Evolutionary conservation across 2,329 filamentous ascomycete genomes (phyloP).

Genomic region (Penicillium sp.): DNA sequence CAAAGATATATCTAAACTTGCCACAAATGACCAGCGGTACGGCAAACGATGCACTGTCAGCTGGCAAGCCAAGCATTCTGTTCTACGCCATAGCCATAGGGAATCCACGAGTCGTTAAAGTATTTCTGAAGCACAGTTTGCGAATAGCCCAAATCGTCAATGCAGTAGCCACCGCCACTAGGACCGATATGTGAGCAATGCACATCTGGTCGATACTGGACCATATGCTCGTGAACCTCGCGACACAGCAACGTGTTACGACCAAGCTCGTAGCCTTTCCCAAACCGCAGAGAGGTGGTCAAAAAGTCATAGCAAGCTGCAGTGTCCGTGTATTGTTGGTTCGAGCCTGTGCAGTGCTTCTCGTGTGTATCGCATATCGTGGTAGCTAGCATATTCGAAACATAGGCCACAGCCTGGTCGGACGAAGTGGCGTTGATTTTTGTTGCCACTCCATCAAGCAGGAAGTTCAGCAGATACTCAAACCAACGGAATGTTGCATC

Average conservation of each 20-base stretch:
- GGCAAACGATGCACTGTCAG: background rate
- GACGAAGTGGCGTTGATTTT: slow-evolving; percentile 20
- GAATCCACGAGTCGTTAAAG: slow-evolving; percentile 27
- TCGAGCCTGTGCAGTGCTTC: slow-evolving; percentile 17
- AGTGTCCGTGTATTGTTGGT: slow-evolving; percentile 24
- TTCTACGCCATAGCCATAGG: slow-evolving; percentile 20
- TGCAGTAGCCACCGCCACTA: slow-evolving; percentile 28
- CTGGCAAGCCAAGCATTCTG: slow-evolving; percentile 19
- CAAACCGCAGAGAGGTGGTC: slow-evolving; percentile 23
- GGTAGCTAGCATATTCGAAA: slow-evolving; percentile 19
- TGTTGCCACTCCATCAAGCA: slow-evolving; percentile 14
- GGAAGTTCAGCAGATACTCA: slow-evolving; percentile 20
- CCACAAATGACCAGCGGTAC: too few species aligned
- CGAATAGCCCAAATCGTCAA: slow-evolving; percentile 27
- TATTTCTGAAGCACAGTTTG: slow-evolving; percentile 27
- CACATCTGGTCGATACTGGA: slow-evolving; percentile 25
- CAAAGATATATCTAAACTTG: too few species aligned
- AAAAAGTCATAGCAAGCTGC: slow-evolving; percentile 21
- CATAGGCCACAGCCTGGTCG: slow-evolving; percentile 12
- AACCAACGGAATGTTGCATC: slow-evolving; percentile 31
- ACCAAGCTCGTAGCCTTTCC: slow-evolving; percentile 27
- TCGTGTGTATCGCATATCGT: slow-evolving; percentile 25
- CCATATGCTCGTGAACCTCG: slow-evolving; percentile 32
- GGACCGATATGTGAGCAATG: slow-evolving; percentile 32
- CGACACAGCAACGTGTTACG: slow-evolving; percentile 30